These are phyloP conservation scores for Tuber borchii DNA, from an alignment of 495 filamentous ascomycete genomes.

Conservation along the genomic window DNA sequence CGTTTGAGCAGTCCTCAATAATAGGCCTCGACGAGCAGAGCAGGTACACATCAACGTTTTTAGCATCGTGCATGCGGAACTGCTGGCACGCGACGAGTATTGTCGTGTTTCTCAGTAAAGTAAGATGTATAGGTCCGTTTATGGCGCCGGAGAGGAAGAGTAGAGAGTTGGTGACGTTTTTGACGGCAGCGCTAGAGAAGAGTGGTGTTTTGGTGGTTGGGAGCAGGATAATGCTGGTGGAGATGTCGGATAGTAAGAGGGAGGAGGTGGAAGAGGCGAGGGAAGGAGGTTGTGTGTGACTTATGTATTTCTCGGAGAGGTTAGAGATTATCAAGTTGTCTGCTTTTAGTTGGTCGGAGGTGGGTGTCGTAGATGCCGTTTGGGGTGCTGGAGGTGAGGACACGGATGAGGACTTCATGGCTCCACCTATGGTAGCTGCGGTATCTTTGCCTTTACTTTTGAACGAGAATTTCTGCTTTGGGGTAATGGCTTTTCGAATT, in stretches of 20 bases:
- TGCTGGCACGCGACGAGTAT: constrained; percentile 73
- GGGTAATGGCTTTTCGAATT: constrained; percentile 53
- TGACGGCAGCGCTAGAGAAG: constrained; percentile 68
- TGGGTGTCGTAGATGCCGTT: constrained; percentile 33
- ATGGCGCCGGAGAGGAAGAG: constrained; percentile 66
- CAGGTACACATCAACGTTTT: constrained; percentile 72
- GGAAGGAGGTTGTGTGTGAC: constrained; percentile 34
- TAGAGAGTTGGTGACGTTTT: constrained; percentile 60
- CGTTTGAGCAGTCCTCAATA: constrained; percentile 74
- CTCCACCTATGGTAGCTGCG: constrained; percentile 53
- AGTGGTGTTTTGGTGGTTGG: constrained; percentile 53
- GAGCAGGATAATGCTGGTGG: constrained; percentile 65
- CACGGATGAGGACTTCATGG: constrained; percentile 47
- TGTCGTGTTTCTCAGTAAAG: constrained; percentile 62
- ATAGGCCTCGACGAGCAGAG: constrained; percentile 77
- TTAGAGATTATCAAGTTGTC: constrained; percentile 21
- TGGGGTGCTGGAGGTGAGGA: constrained; percentile 44
- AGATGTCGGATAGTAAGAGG: constrained; percentile 64
- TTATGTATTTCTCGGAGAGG: background rate
- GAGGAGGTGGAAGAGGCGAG: constrained; percentile 62
- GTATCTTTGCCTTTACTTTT: constrained; percentile 56
- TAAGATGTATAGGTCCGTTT: constrained; percentile 73
- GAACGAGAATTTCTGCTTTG: constrained; percentile 67
- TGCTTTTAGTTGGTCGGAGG: constrained; percentile 1
- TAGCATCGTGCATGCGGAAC: constrained; percentile 83